Evolutionary conservation across 1,284 basidiomycete genomes (phyloP).

Genomic region (Leccinum cinnamomeum): DNA sequence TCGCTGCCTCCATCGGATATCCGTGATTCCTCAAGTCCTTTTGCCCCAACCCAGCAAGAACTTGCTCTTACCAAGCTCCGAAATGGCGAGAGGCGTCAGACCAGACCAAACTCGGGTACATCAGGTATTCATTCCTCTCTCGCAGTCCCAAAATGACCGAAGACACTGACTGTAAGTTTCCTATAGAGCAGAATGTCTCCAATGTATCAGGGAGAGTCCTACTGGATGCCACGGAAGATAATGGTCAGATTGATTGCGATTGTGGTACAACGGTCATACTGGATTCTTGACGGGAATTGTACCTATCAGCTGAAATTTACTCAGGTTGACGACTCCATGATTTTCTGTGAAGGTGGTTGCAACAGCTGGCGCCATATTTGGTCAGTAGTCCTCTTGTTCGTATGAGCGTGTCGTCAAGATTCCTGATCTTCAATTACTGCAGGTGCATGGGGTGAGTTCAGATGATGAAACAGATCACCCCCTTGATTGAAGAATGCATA

Average conservation of each 20-base stretch:
- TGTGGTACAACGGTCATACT: slow-evolving; percentile 56
- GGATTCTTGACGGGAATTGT: not conserved
- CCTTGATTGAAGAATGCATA: slow-evolving; percentile 27
- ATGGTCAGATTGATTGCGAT: slow-evolving; percentile 49
- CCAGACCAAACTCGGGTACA: slow-evolving; percentile 43
- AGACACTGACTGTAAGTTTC: slow-evolving; percentile 51
- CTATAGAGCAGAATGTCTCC: slow-evolving; percentile 10
- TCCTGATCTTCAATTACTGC: not conserved
- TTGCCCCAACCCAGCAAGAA: slow-evolving; percentile 32
- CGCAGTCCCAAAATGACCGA: not conserved
- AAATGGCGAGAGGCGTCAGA: slow-evolving; percentile 17
- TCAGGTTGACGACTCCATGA: slow-evolving; percentile 52
- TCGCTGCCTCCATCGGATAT: slow-evolving; percentile 44
- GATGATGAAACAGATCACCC: not conserved
- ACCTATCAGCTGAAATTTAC: slow-evolving; percentile 12
- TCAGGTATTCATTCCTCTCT: slow-evolving; percentile 40
- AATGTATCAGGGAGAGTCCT: not conserved
- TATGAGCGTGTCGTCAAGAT: slow-evolving; percentile 7
- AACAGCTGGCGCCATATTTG: slow-evolving; percentile 72
- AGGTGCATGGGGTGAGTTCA: slow-evolving; percentile 75
- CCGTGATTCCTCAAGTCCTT: slow-evolving; percentile 19
- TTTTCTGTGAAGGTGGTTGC: slow-evolving; percentile 68
- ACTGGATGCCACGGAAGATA: slow-evolving; percentile 16
- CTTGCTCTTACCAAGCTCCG: slow-evolving; percentile 44
- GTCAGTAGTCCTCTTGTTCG: slow-evolving; percentile 39